Conservation (phyloP, 345 rosid genomes). For the Leavenworthia alabamica region DNA sequence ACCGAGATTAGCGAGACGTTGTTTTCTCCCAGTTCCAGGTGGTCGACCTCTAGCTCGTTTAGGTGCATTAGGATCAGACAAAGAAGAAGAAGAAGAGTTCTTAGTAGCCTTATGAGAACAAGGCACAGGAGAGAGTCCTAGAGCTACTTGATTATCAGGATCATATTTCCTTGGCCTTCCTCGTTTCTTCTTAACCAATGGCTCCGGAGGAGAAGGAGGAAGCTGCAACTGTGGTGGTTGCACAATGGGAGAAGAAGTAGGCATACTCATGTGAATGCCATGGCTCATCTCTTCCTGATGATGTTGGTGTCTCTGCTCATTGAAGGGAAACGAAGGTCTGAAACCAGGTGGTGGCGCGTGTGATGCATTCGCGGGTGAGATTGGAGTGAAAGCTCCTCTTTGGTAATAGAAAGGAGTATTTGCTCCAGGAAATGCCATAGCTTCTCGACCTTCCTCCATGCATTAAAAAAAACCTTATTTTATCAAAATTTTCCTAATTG, state of each 20-base stretch:
- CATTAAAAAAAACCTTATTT: constrained; percentile 45
- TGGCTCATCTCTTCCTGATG: constrained; percentile 48
- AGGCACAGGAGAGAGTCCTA: constrained; percentile 58
- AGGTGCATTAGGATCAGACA: constrained; percentile 44
- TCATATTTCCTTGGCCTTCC: constrained; percentile 90
- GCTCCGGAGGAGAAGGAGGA: constrained; percentile 10
- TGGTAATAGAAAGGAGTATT: constrained; percentile 50
- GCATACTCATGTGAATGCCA: constrained; percentile 40
- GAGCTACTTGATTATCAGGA: constrained; percentile 46
- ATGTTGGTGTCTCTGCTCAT: constrained; percentile 42
- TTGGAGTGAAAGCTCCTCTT: constrained; percentile 54
- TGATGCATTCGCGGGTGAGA: constrained; percentile 36
- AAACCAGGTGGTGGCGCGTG: constrained; percentile 52
- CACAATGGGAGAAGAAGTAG: constrained; percentile 31
- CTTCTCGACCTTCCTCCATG: constrained; percentile 99
- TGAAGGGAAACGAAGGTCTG: constrained; percentile 40
- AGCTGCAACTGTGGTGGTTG: background rate
- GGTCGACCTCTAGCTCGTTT: constrained; percentile 73
- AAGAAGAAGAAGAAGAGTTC: background rate
- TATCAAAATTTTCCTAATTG: background rate
- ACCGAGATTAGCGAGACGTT: constrained; percentile 75
- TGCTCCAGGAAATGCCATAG: constrained; percentile 63
- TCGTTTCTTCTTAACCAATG: constrained; percentile 65
- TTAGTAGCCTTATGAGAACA: background rate
- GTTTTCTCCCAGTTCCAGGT: constrained; percentile 94